Evolutionary conservation across 176 grass and related monocot species (phyloP).

Genomic region (Eragrostis curvula): DNA sequence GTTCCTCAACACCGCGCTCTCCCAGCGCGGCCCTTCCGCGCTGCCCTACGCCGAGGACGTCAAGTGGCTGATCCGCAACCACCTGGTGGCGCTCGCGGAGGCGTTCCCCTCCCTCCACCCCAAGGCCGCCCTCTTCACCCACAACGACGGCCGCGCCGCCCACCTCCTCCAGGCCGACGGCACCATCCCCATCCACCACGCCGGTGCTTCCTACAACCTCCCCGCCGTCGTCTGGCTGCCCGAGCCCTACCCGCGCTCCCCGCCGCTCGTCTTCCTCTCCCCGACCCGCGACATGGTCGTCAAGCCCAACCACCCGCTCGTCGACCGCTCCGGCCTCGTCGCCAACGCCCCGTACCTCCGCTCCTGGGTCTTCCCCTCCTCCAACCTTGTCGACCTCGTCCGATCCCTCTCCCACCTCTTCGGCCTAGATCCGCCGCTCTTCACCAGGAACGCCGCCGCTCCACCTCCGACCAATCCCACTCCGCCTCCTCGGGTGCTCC

Average conservation of each 20-base stretch:
- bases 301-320: slow-evolving; percentile 79
- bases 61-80: slow-evolving; percentile 92
- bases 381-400: slow-evolving; percentile 84
- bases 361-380: slow-evolving; percentile 88
- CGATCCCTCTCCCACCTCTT: slow-evolving; percentile 74
- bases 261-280: slow-evolving; percentile 75
- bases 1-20: slow-evolving; percentile 84
- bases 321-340: slow-evolving; percentile 77
- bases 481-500: background rate
- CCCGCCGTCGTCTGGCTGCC: slow-evolving; percentile 82
- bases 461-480: background rate
- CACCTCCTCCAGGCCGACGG: slow-evolving; percentile 78
- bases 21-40: slow-evolving; percentile 66
- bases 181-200: slow-evolving; percentile 77
- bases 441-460: slow-evolving; percentile 43
- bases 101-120: slow-evolving; percentile 80
- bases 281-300: slow-evolving; percentile 88
- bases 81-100: slow-evolving; percentile 73
- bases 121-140: slow-evolving; percentile 74
- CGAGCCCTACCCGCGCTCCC: slow-evolving; percentile 77
- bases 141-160: slow-evolving; percentile 78
- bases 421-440: slow-evolving; percentile 78
- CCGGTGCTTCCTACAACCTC: slow-evolving; percentile 76
- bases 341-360: slow-evolving; percentile 69
- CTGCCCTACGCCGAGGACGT: slow-evolving; percentile 87